Evolutionary conservation across 1,284 basidiomycete genomes (phyloP), one percentile per base, ranked within the genome.

Genomic region (Marasmius oreades): DNA sequence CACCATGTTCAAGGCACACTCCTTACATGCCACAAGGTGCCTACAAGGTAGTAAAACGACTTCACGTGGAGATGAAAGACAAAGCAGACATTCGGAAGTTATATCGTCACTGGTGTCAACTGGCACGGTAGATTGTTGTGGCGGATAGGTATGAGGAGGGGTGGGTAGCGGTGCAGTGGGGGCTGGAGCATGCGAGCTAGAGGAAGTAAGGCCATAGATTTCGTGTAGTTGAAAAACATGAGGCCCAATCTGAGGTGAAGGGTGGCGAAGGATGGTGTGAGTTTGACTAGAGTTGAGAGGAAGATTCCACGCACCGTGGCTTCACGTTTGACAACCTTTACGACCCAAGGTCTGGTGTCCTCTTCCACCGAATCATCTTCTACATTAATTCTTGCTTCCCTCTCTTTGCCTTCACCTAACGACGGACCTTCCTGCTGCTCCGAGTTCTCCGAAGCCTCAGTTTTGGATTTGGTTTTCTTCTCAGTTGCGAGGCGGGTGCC

Each of bases 181-280:
- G 1, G 78, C 68, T 11, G 75, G 70, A 2, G 73, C 69, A 39
- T 78, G 71, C 1, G 74, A 55, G 5, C 73, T 63, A 1, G 86
- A 80, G 0, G 88, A 82, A 0, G 88, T 83, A 2, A 95, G 81
- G 51, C 93, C 93, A 63, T 91, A 95, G 48, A 95, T 95, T 67
- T 95, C 93, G 68, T 95, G 93, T 24, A 95, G 77, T 52, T 94
- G 88, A 83, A 95, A 95, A 0, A 90, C 90, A 68, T 95, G 92
- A 5, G 86, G 79, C 6, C 93, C 93, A 65, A 95, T 95, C 84
- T 88, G 61, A 16, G 45, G n/a, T 24, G 47, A 24, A 26, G 22
- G 20, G 20, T 8, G 16, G n/a, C 51, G 18, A 11, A 11, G 33
- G 36, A 37, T 12, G 23, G 45, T 51, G 28, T 57, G 33, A 45